Base-by-base conservation (phyloP, 2,329 filamentous ascomycete species). In the Trematosphaeria pertusa region DNA sequence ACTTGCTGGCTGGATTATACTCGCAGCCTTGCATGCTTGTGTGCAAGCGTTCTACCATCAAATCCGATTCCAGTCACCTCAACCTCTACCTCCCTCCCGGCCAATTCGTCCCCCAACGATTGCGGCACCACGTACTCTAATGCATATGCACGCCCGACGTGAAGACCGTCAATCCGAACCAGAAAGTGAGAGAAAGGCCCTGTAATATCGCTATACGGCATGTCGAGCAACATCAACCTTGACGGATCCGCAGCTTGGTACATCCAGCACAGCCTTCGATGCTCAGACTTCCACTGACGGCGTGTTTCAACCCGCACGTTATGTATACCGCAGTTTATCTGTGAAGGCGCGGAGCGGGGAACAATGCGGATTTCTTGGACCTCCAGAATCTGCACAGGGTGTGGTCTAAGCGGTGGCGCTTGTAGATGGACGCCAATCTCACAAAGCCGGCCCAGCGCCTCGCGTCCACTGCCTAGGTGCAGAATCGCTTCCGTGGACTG, bases 151-250 rank as follows among this genome's bases (percentile, higher is more conserved):
- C 59, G 58, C 1, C 61, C 68, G 1, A 64, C 10, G 3, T 35
- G 5, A 3, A 56, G 3, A 3, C 55, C 67, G 32, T 64, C 48
- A 10, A 69, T 31, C 1, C 37, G 6, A 8, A 74, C 45, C 1
- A 24, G 2, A 31, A 73, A 73, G 33, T 71, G 54, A 1, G 69
- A 57, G 36, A 71, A 70, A 1, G 68, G 56, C 0, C 72, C 72
- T 3, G 70, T 74, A 2, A 65, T 34, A 0, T 46, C n/a, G 26
- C 70, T 73, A 37, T 56, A 63, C 2, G 68, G 69, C 7, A 69
- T 30, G 1, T 47, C 54, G 3, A 33, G 4, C 1, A 37, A 9
- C 18, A 10, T 40, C 2, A 4, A 24, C 8, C 31, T 18, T 17
- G 7, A 14, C 4, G 33, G 15, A 9, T 19, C 34, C 14, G 32